phyloP scores from a whole-genome alignment of 2,329 filamentous ascomycete species.

The Beauveria pseudobassiana region DNA sequence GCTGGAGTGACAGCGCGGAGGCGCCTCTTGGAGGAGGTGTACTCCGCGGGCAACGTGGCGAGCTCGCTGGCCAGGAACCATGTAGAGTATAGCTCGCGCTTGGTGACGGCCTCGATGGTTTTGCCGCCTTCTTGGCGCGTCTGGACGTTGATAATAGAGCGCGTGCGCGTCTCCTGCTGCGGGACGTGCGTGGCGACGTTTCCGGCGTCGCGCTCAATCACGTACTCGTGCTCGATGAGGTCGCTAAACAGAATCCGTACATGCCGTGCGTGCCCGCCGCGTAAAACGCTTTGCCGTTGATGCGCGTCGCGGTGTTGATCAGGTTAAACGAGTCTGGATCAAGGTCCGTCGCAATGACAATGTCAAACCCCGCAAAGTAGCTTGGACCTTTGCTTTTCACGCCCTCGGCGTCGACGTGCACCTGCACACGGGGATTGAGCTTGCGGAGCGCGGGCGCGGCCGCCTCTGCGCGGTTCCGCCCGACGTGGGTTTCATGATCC shows the following conservation, averaged over 20 bases:
- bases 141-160: constrained; percentile 64
- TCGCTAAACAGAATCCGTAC: constrained; percentile 94
- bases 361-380: constrained; percentile 73
- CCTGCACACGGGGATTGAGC: constrained; percentile 80
- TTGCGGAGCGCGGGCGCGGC: constrained; percentile 70
- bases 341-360: constrained; percentile 86
- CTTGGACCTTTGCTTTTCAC: constrained; percentile 60
- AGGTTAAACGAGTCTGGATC: constrained; percentile 64
- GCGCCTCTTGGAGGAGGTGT: constrained; percentile 58
- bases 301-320: constrained; percentile 80
- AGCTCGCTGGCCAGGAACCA: constrained; percentile 75
- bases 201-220: constrained; percentile 75
- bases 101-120: constrained; percentile 77
- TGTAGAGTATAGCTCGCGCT: constrained; percentile 84
- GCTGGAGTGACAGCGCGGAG: constrained; percentile 72
- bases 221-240: constrained; percentile 81
- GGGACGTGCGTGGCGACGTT: constrained; percentile 55
- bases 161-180: constrained; percentile 66
- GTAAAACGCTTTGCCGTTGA: constrained; percentile 78
- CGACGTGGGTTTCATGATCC: constrained; percentile 52
- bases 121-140: constrained; percentile 63
- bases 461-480: constrained; percentile 77
- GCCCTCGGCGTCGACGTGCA: constrained; percentile 62
- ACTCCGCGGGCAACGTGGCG: constrained; percentile 63
- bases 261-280: constrained; percentile 80